A percentile compares a stretch with the other conserved stretches of the same genome.
These are phyloP conservation scores for Suillus brevipes DNA, from an alignment of 768 basidiomycete genomes.

Conservation along the genomic window DNA sequence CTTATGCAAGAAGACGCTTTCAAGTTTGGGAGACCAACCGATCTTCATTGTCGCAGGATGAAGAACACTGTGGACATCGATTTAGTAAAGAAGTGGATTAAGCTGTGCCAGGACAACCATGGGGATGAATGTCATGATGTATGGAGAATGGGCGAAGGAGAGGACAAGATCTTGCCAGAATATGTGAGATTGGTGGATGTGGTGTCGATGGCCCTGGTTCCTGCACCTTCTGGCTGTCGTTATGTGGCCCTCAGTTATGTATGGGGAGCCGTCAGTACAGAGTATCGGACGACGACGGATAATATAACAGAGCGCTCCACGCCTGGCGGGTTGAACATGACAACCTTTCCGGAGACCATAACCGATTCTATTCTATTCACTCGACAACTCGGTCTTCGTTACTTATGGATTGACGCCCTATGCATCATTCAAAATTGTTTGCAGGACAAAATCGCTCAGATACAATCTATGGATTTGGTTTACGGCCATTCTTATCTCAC, in stretches of 20 bases:
- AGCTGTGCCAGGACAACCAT: constrained; percentile 2
- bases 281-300: constrained; percentile 9
- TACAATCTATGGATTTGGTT: constrained; percentile 11
- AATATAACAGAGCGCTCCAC: constrained; percentile 1
- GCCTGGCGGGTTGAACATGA: background rate
- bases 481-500: constrained; percentile 8
- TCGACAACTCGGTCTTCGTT: constrained; percentile 8
- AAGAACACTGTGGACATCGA: constrained; percentile 2
- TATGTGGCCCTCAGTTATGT: constrained; percentile 12
- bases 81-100: constrained; percentile 11
- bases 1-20: constrained; percentile 9
- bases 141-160: constrained; percentile 1
- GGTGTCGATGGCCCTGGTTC: constrained; percentile 6
- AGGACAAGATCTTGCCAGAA: background rate
- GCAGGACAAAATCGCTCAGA: constrained; percentile 8
- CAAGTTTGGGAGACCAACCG: constrained; percentile 7
- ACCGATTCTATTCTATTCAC: constrained; percentile 7
- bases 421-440: constrained; percentile 13
- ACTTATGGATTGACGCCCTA: constrained; percentile 14
- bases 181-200: constrained; percentile 8
- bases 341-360: constrained; percentile 11
- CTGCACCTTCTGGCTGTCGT: constrained; percentile 4
- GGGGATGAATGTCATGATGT: constrained; percentile 3
- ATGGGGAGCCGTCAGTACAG: constrained; percentile 7
- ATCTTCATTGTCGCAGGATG: constrained; percentile 11